Evolutionary conservation across 257 asterid species (phyloP).

Genomic region (Anisodus tanguticus): DNA sequence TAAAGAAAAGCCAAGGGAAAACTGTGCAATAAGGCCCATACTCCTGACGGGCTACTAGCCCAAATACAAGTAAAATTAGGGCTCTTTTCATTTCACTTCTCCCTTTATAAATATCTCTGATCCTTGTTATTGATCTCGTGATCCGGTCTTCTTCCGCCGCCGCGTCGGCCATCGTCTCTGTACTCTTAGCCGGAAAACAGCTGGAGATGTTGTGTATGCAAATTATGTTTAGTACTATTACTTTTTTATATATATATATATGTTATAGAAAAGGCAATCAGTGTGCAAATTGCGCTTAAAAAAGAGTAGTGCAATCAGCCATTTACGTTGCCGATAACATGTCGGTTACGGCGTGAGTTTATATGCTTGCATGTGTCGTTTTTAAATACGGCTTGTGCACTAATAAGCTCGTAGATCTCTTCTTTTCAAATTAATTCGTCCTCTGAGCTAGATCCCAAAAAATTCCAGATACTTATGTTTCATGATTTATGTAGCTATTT

Average conservation of each 20-base stretch:
- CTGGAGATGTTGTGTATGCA: not conserved
- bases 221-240: not conserved
- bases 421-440: not conserved
- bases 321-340: constrained; percentile 50
- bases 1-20: too few species aligned
- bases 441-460: too few species aligned
- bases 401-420: constrained; percentile 47
- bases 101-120: not conserved
- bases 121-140: not conserved
- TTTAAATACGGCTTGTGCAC: constrained; percentile 54
- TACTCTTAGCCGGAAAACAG: not conserved
- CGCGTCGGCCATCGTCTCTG: too few species aligned
- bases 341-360: constrained; percentile 37
- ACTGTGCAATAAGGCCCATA: not conserved
- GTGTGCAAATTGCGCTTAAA: constrained; percentile 37
- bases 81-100: not conserved
- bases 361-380: constrained; percentile 65
- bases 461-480: too few species aligned
- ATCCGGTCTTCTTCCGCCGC: not conserved
- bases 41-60: not conserved
- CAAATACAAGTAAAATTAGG: constrained; percentile 4
- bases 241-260: not conserved
- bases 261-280: not conserved
- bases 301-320: constrained; percentile 44
- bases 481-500: too few species aligned